phyloP scores from a whole-genome alignment of 306 rosid species.

The Urtica urens region DNA sequence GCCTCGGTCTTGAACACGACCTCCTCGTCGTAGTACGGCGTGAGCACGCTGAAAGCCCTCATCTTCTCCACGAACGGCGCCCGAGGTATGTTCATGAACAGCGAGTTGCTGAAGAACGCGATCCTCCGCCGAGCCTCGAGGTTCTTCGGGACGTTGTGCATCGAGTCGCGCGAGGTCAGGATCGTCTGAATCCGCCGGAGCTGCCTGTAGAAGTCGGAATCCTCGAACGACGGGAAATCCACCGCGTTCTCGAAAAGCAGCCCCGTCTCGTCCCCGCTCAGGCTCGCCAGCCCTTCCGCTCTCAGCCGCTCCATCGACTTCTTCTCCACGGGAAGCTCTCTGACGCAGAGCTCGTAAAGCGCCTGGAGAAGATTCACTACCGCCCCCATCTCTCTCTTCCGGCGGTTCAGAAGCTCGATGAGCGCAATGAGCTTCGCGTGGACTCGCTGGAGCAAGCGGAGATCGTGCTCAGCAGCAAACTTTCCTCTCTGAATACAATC shows the following conservation, averaged over 20 bases:
- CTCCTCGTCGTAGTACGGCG: conserved; percentile 90
- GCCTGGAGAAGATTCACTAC: conserved; percentile 75
- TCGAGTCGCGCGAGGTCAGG: conserved; percentile 75
- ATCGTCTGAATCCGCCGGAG: conserved; percentile 68
- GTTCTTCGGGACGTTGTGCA: conserved; percentile 75
- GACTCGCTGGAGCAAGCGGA: conserved; percentile 45
- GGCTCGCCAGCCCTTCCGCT: conserved; percentile 51
- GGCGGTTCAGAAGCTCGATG: conserved; percentile 41
- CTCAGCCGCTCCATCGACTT: conserved; percentile 32
- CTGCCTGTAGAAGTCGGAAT: conserved; percentile 40
- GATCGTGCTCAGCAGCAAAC: conserved; percentile 27
- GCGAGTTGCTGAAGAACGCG: conserved; percentile 87
- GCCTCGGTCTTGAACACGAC: conserved; percentile 51
- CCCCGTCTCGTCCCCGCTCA: conserved; percentile 26
- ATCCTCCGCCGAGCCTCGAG: conserved; percentile 71
- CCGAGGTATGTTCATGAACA: conserved; percentile 95
- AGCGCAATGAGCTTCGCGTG: conserved; percentile 58
- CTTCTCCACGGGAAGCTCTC: conserved; percentile 54
- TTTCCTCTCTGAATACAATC: conserved; percentile 22
- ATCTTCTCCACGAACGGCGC: conserved; percentile 80
- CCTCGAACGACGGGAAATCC: conserved; percentile 46
- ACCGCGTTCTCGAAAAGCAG: conserved; percentile 69
- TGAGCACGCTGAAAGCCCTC: conserved; percentile 82
- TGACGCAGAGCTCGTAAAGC: conserved; percentile 59
- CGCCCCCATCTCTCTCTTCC: conserved; percentile 31